Base-by-base conservation (phyloP, 352 stramenopile species). In the Pythium pyrilobum region DNA sequence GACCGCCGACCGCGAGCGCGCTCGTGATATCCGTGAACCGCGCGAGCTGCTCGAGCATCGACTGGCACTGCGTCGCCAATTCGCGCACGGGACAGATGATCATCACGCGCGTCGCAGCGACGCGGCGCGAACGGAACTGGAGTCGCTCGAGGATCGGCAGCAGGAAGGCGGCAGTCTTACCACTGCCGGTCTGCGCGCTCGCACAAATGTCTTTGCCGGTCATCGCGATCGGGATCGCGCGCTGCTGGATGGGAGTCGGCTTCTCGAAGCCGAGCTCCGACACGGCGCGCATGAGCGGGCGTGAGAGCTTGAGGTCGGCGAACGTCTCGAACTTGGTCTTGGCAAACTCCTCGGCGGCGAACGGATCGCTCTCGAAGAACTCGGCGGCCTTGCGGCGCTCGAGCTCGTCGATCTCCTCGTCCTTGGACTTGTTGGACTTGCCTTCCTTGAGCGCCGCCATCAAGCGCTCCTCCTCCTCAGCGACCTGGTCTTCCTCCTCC, bases 131-230 rank as follows among this genome's bases (percentile, higher is more conserved):
- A 21, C 94, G 86, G 63, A 98, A 98, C 46, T 99, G 76, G 20
- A 99, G 80, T 56, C 96, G 83, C 69, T 99, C 96, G 29, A 99
- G 71, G 34, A 98, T 96, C 18, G 97, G 97, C 9, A 99, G 68
- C 56, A 98, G 61, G 71, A 99, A 99, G 7, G 97, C 96, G 5
- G 96, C 97, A 11, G 97, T 99, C 69, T 99, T 99, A 66, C 97
- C 97, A 76, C 77, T 97, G 58, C 97, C 97, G 5, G 96, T 99
- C 57, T 97, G 88, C 2, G 96, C 96, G 48, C 87, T 97, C 13
- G 96, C 97, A 66, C 96, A 99, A 59, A 99, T 97, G 77, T 99
- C 97, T 48, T 97, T 93, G 32, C 96, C 96, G 18, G 84, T 90
- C 12, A 99, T 64, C 5, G 89, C 94, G 24, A 98, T 73, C 1